Base-by-base conservation (phyloP, 2,329 filamentous ascomycete genomes). In the Cladophialophora chaetospira region DNA sequence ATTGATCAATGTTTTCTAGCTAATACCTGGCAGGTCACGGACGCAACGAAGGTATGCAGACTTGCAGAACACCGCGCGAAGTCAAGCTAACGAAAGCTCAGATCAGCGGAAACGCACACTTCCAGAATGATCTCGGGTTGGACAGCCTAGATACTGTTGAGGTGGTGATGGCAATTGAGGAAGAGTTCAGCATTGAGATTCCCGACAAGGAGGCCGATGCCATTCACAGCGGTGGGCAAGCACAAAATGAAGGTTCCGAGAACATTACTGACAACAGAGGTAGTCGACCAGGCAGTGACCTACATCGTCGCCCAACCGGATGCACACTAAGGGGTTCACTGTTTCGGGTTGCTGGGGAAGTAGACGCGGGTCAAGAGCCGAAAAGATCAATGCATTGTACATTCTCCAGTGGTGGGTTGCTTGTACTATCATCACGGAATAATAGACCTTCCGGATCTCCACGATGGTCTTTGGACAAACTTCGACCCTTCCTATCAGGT, bases 161-260 rank as follows among this genome's bases (percentile, higher is more conserved):
- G 83, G 94, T 99, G 66, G 94, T 99, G 69, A 99, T 99, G 94
- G 94, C 94, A 66, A 97, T 99, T 78, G 94, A 99, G 84, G 94
- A 99, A 85, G 85, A 88, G 71, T 88, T 88, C 78, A 88, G 91
- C 88, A 94, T 97, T 75, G 92, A 97, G 84, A 97, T 97, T 70
- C 92, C 92, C 68, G 92, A 97, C 80, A 96, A 96, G 85, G 91
- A 96, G 72, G 92, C 92, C 66, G 92, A 97, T 76, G 82, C 83
- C 65, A 96, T 97, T 76, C 91, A 94, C 84, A 96, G 91, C 71
- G 87, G 91, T 96, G n/a, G n/a, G n/a, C n/a, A 88, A 68, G 89
- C 79, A 19, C 4, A 19, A 9, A 40, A n/a, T 6, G 28, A 4
- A 44, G 35, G 15, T 55, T 38, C 5, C 25, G 13, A 11, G 17